Evolutionary conservation across 1,284 basidiomycete species (phyloP), one percentile per base, ranked within the genome.

Genomic region (Phenoliferia sp.): DNA sequence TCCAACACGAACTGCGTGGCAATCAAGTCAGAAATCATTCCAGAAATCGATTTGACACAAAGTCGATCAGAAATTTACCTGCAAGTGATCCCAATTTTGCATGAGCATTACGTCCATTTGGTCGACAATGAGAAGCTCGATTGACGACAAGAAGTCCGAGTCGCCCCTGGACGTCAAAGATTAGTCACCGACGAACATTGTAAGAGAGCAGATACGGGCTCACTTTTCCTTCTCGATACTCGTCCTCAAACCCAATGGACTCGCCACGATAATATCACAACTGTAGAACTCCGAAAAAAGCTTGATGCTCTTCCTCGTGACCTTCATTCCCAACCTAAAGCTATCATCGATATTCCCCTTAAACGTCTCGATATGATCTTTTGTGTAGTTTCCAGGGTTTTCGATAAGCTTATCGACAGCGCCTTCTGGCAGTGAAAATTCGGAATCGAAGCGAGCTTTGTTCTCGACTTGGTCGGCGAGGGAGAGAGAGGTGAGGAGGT

Each of bases 31-130:
- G 55, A 15, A 48, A 29, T 63, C 48, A 19, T 34, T 3, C 12
- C 34, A 36, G 28, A 19, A n/a, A n/a, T 12, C 52, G 26, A 31
- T 33, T 17, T 22, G 19, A 19, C 35, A 22, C 57, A 44, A 29
- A 60, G n/a, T 12, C 55, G 58, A 28, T 48, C 36, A 39, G 36
- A 22, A 34, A 74, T 82, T 61, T 74, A 90, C 93, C 83, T 94
- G 90, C 22, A 95, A 84, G 78, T 99, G 95, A 62, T 98, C 94
- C 96, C 96, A 99, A 77, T 99, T 99, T 81, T 99, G 95, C 96
- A 99, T 99, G 9, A 87, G 85, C 77, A 99, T 85, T 2, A 90
- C 88, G 77, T 99, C 94, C 81, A 92, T 83, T 75, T 98, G 94
- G 78, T 99, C 96, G 12, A 90, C 84, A n/a, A 98, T 80, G n/a